Evolutionary conservation across 805 yeast genomes (phyloP), one percentile per base, ranked within the genome.

Genomic region (Grigorovia transvaalensis): DNA sequence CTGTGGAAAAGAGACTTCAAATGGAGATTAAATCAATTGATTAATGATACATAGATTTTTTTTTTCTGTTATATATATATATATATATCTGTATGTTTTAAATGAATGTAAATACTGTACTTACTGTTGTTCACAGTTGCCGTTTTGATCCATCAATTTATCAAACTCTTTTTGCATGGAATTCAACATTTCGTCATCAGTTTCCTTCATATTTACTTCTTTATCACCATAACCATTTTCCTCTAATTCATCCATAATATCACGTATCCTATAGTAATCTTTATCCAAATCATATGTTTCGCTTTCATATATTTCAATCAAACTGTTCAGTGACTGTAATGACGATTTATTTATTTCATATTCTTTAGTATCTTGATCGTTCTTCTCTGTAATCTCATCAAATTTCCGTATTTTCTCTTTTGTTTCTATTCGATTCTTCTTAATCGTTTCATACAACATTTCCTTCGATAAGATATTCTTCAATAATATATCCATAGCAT

Each of bases 1-100:
- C 89, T 44, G 93, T 86, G 60, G 83, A 84, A 57, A 74, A 73
- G 50, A 77, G 81, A 64, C 73, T 82, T 62, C 67, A 74, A 51
- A 55, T 55, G 5, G 64, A 60, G 46, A 55, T 66, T 45, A 53
- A 61, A 51, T 56, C 69, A 48, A 56, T 61, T 42, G 64, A 63
- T 51, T 61, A 59, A 47, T 18, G 27, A 23, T 23, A 23, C 27
- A 23, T 23, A 23, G 27, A 23, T 23, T 23, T 23, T 23, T 23
- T 23, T 23, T 23, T 23, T 23, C 6, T 23, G 27, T 23, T 23
- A 23, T 23, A 23, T 23, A 23, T n/a, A n/a, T n/a, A n/a, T n/a
- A n/a, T n/a, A n/a, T n/a, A n/a, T n/a, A 23, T 23, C 6, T 23
- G 27, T 23, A 23, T 23, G 27, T 23, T 23, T 23, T 23, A 23